Base-by-base conservation (phyloP, 495 filamentous ascomycete genomes). In the Cryomyces minteri region DNA sequence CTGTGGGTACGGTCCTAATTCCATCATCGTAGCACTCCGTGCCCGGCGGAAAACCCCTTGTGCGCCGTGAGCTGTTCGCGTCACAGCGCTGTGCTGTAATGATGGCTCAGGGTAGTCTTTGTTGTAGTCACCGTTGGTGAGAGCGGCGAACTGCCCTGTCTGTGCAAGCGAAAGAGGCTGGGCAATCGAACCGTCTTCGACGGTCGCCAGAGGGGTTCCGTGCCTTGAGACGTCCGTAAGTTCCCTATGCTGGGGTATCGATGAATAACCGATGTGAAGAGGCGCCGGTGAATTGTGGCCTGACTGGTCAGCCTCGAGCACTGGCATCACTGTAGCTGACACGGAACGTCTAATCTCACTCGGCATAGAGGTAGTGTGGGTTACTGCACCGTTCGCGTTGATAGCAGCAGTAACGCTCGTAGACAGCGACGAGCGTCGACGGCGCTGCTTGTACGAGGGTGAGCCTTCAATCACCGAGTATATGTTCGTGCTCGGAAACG, bases 391-490 rank as follows among this genome's bases (percentile, higher is more conserved):
- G 44, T 60, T 60, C 6, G 62, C 62, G 5, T 74, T 68, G 18
- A 75, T 74, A 41, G 78, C 71, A 45, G 77, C 69, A 32, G 77
- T 74, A 49, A 73, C 73, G 43, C 82, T 69, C 34, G 75, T 74
- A 9, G 86, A 83, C 12, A 95, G 81, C 28, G 90, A 95, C 18
- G 90, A 93, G 31, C 92, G 81, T 49, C 90, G 76, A 55, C 90
- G 74, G 48, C 90, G 76, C 67, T 95, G 92, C 71, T 98, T 98
- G 67, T 98, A 98, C 8, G 88, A 94, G 28, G 90, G 90, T 5
- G 90, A 98, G 18, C 90, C 90, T 66, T 98, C 90, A 53, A 98
- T 86, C 39, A 94, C 84, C 10, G 88, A 88, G 69, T 93, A 98
- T 45, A 87, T 78, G 54, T 83, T 90, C 55, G 79, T 83, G 29